A percentile compares a stretch with the other conserved stretches of the same genome.
These are phyloP conservation scores for Populus ilicifolia DNA, from an alignment of 345 rosid genomes.

Conservation along the genomic window DNA sequence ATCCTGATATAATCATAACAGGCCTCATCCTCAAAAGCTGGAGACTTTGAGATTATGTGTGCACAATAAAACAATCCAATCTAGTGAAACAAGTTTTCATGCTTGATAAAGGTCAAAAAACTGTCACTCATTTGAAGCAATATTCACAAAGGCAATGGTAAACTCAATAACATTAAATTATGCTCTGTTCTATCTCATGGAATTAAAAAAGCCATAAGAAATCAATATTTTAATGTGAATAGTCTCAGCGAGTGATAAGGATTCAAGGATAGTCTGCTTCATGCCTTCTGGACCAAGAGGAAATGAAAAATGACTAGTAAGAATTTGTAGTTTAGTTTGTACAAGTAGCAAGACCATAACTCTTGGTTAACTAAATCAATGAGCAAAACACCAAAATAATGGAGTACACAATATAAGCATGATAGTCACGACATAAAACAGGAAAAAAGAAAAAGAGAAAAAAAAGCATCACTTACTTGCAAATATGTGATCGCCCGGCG, in stretches of 20 bases:
- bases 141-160: not conserved
- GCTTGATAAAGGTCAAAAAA: not conserved
- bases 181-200: not conserved
- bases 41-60: not conserved
- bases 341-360: not conserved
- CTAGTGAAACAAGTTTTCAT: not conserved
- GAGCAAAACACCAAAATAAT: not conserved
- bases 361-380: not conserved
- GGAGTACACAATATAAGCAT: not conserved
- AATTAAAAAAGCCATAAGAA: not conserved
- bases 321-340: not conserved
- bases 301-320: not conserved
- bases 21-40: not conserved
- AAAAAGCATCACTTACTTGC: conserved; percentile 50
- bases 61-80: not conserved
- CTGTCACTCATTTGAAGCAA: not conserved
- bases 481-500: conserved; percentile 93
- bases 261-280: not conserved
- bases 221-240: not conserved
- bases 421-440: not conserved
- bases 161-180: not conserved
- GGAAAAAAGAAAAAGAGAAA: not conserved
- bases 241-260: not conserved
- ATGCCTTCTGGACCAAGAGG: not conserved
- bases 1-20: not conserved